Evolutionary conservation across 495 filamentous ascomycete species (phyloP), one percentile per base, ranked within the genome.

Genomic region (Penicillium arizonense): DNA sequence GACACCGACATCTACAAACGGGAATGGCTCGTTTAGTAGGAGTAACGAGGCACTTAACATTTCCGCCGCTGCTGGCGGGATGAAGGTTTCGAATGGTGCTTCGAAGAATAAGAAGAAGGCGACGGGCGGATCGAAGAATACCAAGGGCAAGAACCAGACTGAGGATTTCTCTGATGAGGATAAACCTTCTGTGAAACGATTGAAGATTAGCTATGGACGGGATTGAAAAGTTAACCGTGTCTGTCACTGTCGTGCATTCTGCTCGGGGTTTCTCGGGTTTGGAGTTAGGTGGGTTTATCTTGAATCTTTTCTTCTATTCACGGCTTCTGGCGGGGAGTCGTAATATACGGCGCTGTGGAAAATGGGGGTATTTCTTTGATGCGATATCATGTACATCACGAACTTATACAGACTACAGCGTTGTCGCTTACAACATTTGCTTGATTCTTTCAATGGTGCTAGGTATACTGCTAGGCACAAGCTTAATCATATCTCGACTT

Each of bases 151-250:
- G 34, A 63, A 60, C 13, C 58, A 67, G 35, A 70, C 70, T 3
- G 75, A 77, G 6, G 72, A 75, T 10, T 47, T 68, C 45, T 69
- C 65, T 5, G 77, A 77, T 28, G 74, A 75, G 11, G 76, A 74
- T 48, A 75, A 73, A 35, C 75, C 73, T 46, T 65, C 69, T 34
- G 60, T 69, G 32, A 79, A 81, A 61, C 63, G 78, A 43, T 62
- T 81, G 64, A 81, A 81, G 64, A 75, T 81, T 36, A 80, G 68
- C 40, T 81, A 79, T 63, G 75, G 68, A 16, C 60, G 74, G 33
- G 73, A 77, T 52, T 76, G 59, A 69, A 18, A 20, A 40, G 35
- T 36, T 3, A 41, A n/a, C 33, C 26, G 33, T 38, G 49, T 26
- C n/a, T 28, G 40, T 21, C 43, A 20, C 35, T n/a, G 39, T 46